Evolutionary conservation across 2,329 filamentous ascomycete species (phyloP), one percentile per base, ranked within the genome.

Genomic region (Ophiocordyceps australis): DNA sequence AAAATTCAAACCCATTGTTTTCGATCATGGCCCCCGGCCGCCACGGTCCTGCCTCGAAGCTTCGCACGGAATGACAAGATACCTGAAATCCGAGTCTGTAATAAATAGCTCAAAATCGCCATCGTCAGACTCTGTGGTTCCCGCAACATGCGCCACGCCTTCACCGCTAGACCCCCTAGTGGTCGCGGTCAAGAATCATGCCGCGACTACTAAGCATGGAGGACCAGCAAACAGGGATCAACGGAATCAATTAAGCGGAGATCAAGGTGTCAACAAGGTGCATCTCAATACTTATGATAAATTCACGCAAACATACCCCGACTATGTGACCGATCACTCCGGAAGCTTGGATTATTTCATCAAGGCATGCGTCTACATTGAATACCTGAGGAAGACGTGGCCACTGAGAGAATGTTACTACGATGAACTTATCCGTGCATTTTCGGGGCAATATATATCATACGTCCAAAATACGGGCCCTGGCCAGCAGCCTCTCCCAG

Each of bases 351-450:
- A 34, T 4, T 38, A 50, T 8, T 68, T 68, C 27, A 37, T 64
- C 14, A 46, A 45, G 14, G 57, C 56, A 0, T 55, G 60, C 26
- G 38, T 57, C 0, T 57, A 47, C 32, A 36, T 66, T 7, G 41
- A 54, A 12, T 48, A 46, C 26, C 41, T 61, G 2, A 41, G 44
- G 22, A 35, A 41, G 14, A 34, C 41, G 9, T 41, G 43, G 7
- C 26, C 35, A 5, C 36, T 65, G 12, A 46, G 50, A 9, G 48
- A 52, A 14, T 60, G 45, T 27, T 37, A 64, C 0, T 67, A 55
- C 30, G 65, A 69, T 34, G 64, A 68, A 28, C 62, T 66, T 27
- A 53, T 69, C 17, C 44, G 54, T 7, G 38, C 43, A 3, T 65
- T 57, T 26, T 45, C 52, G 2, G 39, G 38, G 1, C 47, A 52